phyloP scores from a whole-genome alignment of 2,329 filamentous ascomycete species.

The Grosmannia serpens region DNA sequence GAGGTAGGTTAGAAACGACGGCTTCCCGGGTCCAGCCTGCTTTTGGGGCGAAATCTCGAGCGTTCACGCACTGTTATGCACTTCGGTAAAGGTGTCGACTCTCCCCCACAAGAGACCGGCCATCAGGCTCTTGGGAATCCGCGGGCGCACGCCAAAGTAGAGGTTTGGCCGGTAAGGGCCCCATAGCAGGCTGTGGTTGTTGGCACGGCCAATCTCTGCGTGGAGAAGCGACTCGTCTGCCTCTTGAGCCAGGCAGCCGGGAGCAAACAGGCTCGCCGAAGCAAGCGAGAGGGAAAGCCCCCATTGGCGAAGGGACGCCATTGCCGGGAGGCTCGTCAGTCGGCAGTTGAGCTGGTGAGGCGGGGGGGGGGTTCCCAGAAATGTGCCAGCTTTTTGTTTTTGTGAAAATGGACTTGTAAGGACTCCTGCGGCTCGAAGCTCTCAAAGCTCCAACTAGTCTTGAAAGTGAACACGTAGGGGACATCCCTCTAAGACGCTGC shows the following conservation, averaged over 20 bases:
- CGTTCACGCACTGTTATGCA: constrained; percentile 52
- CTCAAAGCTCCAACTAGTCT: neutral
- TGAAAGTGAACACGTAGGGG: constrained; percentile 2
- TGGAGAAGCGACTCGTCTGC: constrained; percentile 28
- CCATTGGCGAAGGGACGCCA: constrained; percentile 13
- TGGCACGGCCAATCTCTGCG: constrained; percentile 38
- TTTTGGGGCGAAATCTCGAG: neutral
- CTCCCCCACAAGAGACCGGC: constrained; percentile 82
- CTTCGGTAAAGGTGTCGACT: constrained; percentile 64
- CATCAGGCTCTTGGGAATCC: constrained; percentile 69
- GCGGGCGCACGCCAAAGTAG: constrained; percentile 82
- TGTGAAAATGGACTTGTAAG: neutral
- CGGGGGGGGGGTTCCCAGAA: neutral
- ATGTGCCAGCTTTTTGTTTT: neutral
- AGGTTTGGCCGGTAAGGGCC: constrained; percentile 89
- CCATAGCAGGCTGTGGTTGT: constrained; percentile 87
- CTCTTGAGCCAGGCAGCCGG: constrained; percentile 6
- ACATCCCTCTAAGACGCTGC: neutral
- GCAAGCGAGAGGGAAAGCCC: constrained; percentile 4
- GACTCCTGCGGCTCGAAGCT: neutral
- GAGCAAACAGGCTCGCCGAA: constrained; percentile 10
- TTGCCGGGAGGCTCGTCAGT: neutral
- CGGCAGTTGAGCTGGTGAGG: neutral
- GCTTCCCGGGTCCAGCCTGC: neutral
- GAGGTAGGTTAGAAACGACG: neutral